Evolutionary conservation across 768 basidiomycete genomes (phyloP).

Genomic region (Amanita molliuscula): DNA sequence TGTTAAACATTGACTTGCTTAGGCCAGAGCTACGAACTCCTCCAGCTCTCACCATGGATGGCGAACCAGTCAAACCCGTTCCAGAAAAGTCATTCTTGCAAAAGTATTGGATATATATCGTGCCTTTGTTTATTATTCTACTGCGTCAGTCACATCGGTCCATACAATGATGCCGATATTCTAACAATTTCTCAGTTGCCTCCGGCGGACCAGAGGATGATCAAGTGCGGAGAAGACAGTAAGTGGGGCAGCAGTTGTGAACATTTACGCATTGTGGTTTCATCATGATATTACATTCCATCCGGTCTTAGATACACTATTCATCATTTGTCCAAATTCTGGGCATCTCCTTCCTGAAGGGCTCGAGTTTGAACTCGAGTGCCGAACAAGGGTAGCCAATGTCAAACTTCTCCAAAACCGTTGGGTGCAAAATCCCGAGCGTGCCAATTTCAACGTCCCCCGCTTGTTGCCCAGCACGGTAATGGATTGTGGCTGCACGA

Average conservation of each 20-base stretch:
- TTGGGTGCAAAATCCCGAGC: conserved; percentile 91
- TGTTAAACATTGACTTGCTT: conserved; percentile 3
- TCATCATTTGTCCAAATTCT: conserved; percentile 48
- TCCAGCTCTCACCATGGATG: conserved; percentile 55
- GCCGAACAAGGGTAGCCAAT: conserved; percentile 91
- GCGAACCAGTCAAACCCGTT: conserved; percentile 46
- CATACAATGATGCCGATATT: not conserved
- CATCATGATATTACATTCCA: not conserved
- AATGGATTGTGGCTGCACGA: conserved; percentile 86
- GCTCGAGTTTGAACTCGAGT: conserved; percentile 89
- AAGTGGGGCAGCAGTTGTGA: not conserved
- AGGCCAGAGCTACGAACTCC: conserved; percentile 65
- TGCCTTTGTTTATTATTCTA: conserved; percentile 44
- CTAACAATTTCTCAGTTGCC: conserved; percentile 18
- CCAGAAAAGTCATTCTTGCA: conserved; percentile 75
- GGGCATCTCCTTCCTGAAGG: conserved; percentile 73
- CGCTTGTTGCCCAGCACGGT: conserved; percentile 44
- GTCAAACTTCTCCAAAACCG: conserved; percentile 87
- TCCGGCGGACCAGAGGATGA: conserved; percentile 31
- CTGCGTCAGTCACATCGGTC: conserved; percentile 34
- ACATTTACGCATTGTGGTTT: not conserved
- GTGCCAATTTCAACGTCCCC: conserved; percentile 73
- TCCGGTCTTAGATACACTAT: conserved; percentile 13
- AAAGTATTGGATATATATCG: conserved; percentile 87
- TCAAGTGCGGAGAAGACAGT: conserved; percentile 11